Evolutionary conservation across 495 filamentous ascomycete genomes (phyloP), one percentile per base, ranked within the genome.

Genomic region (Penicillium lagena): DNA sequence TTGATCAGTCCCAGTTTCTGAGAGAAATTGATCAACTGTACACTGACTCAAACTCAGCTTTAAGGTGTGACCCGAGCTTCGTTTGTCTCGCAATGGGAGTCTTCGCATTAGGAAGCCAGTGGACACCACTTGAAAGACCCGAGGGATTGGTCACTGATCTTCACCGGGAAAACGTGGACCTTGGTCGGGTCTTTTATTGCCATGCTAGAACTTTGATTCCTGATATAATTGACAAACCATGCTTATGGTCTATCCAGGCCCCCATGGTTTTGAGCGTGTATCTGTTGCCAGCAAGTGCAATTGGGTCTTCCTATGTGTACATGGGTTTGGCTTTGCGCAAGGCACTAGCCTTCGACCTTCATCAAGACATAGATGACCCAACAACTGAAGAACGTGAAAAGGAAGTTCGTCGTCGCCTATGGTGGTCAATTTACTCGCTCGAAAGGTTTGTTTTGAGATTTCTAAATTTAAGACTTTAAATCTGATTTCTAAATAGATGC

Each of bases 251-350:
- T 27, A 47, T 62, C 7, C 54, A 60, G 38, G 57, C 51, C 1
- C 41, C 46, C 2, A 56, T 54, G 7, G 36, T 59, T 7, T 13
- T 59, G 7, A 56, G 56, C 9, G 49, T 59, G 14, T 62, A 59
- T 43, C 34, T 54, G 11, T 42, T 62, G 45, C 59, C 56, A 7
- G 52, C 50, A 31, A 49, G 43, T 37, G 52, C 59, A 0, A 47
- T 53, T 29, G 56, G 51, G 9, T 50, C 50, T 28, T 54, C 56
- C 8, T 62, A 59, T 34, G 36, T 54, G 12, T 62, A 55, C 15
- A 40, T 70, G 35, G 70, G 70, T 7, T 51, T 70, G 41, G 67
- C 70, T 6, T 37, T 71, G 17, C 62, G 68, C 12, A 68, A 70
- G 47, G 67, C 66, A 7, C 48, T 73, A 37, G 60, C 59, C 2